Percentiles rank a stretch among this genome's conserved stretches.
These are phyloP conservation scores for Thermothelomyces thermophilus DNA, from an alignment of 2,329 filamentous ascomycete genomes.

Conservation along the genomic window DNA sequence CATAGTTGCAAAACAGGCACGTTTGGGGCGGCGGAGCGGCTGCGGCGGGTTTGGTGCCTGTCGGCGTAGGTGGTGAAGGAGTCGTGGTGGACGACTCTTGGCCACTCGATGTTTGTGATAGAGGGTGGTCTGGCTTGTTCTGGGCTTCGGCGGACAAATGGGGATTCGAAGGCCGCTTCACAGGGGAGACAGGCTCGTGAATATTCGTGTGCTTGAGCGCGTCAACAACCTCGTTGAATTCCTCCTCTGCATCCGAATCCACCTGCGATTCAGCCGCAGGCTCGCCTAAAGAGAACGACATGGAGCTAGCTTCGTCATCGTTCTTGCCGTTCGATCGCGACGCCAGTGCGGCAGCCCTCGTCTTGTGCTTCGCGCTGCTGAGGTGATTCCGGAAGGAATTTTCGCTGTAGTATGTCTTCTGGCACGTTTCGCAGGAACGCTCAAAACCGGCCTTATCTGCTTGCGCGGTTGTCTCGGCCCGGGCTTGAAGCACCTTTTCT, in stretches of 20 bases:
- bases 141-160: slow-evolving; percentile 35
- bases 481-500: slow-evolving; percentile 89
- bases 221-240: slow-evolving; percentile 72
- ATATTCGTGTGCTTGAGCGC: slow-evolving; percentile 61
- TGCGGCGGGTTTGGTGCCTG: slow-evolving; percentile 29
- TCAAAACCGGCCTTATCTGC: slow-evolving; percentile 86
- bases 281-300: slow-evolving; percentile 86
- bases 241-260: slow-evolving; percentile 63
- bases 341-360: slow-evolving; percentile 50
- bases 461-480: slow-evolving; percentile 75
- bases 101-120: slow-evolving; percentile 33
- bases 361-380: slow-evolving; percentile 81
- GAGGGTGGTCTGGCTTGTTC: slow-evolving; percentile 42
- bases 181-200: slow-evolving; percentile 40
- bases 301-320: slow-evolving; percentile 68
- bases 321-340: slow-evolving; percentile 31
- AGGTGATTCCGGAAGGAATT: slow-evolving; percentile 94
- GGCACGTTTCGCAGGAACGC: slow-evolving; percentile 71
- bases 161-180: slow-evolving; percentile 50
- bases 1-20: slow-evolving; percentile 90
- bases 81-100: slow-evolving; percentile 26
- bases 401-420: slow-evolving; percentile 92
- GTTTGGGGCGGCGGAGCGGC: slow-evolving; percentile 41
- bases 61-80: slow-evolving; percentile 21
- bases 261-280: slow-evolving; percentile 47